Percentiles rank a stretch among this genome's conserved stretches.
Conservation (phyloP, 2,329 filamentous ascomycete genomes). For the Rachicladosporium sp. region DNA sequence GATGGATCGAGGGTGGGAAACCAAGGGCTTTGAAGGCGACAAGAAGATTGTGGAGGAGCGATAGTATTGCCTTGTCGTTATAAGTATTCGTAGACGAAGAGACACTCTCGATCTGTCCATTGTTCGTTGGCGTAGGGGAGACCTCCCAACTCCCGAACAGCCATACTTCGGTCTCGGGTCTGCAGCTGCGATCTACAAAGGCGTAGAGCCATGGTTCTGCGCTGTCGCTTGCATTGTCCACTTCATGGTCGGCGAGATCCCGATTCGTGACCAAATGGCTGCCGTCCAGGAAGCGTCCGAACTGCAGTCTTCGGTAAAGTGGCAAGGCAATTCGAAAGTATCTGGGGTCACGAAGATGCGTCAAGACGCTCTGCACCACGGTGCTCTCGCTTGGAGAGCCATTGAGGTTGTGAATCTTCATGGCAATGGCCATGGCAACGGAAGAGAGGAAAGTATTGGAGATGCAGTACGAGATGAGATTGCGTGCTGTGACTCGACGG, state of each 20-base stretch:
- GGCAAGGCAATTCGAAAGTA: slow-evolving; percentile 32
- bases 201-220: slow-evolving; percentile 37
- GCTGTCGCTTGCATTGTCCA: not conserved
- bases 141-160: slow-evolving; percentile 36
- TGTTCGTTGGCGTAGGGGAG: not conserved
- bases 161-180: slow-evolving; percentile 54
- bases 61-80: not conserved
- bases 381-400: not conserved
- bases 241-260: not conserved
- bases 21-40: slow-evolving; percentile 4
- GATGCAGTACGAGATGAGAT: too few relatives aligned
- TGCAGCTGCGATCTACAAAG: slow-evolving; percentile 48
- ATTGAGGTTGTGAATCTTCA: not conserved
- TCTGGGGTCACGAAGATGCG: slow-evolving; percentile 1
- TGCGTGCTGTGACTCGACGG: too few relatives aligned
- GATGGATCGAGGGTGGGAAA: slow-evolving; percentile 3
- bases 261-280: slow-evolving; percentile 29
- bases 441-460: too few relatives aligned
- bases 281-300: slow-evolving; percentile 33
- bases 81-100: not conserved
- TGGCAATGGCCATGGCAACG: too few relatives aligned
- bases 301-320: slow-evolving; percentile 52
- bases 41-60: slow-evolving; percentile 9
- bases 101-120: too few relatives aligned
- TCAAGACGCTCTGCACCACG: not conserved